phyloP scores from a whole-genome alignment of 495 filamentous ascomycete species.

The Tuber umbilicatum region DNA sequence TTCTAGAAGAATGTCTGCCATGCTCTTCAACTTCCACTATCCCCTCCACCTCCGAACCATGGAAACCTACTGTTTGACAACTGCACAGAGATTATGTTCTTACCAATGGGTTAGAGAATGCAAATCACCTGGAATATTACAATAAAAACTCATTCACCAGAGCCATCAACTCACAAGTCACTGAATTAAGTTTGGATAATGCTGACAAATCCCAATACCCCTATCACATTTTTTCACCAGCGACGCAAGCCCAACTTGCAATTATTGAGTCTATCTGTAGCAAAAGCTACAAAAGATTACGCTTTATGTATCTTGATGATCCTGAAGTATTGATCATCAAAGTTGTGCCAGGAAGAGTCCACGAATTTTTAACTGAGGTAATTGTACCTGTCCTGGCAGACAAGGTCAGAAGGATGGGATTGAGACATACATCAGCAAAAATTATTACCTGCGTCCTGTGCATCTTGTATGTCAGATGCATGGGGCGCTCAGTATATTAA shows the following conservation, averaged over 20 bases:
- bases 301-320: constrained; percentile 3
- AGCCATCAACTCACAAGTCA: neutral
- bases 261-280: neutral
- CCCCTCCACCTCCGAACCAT: neutral
- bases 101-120: neutral
- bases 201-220: neutral
- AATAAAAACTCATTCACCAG: neutral
- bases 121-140: neutral
- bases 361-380: neutral
- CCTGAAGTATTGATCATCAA: constrained; percentile 7
- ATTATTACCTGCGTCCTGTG: too few species aligned
- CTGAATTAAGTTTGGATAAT: neutral
- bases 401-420: neutral
- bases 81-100: neutral
- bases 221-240: neutral
- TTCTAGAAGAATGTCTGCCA: neutral
- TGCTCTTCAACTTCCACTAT: neutral
- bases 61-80: neutral
- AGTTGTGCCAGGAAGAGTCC: constrained; percentile 1
- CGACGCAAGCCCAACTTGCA: neutral
- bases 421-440: too few species aligned
- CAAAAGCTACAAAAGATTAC: neutral
- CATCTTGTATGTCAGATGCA: too few species aligned
- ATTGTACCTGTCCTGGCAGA: neutral
- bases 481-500: too few species aligned